Percentiles rank a stretch among this genome's conserved stretches.
phyloP scores from a whole-genome alignment of 2,329 filamentous ascomycete genomes.

The Dactylellina sp. region DNA sequence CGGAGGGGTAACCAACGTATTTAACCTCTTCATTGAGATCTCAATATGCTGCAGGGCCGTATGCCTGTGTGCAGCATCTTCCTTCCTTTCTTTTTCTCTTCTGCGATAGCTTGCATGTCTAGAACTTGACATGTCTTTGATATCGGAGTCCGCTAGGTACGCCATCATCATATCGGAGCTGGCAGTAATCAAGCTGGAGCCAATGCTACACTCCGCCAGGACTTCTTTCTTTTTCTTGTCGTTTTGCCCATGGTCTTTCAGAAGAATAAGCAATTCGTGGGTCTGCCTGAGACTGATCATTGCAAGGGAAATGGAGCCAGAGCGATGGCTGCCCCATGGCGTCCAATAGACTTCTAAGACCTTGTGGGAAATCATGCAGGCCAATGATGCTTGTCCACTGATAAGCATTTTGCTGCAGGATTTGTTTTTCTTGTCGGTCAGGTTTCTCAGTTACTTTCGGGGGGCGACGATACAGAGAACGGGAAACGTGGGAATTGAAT shows the following conservation, averaged over 20 bases:
- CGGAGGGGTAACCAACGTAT: slow-evolving; percentile 39
- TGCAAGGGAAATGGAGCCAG: slow-evolving; percentile 21
- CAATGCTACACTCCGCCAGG: slow-evolving; percentile 19
- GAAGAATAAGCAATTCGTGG: slow-evolving; percentile 26
- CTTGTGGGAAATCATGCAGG: slow-evolving; percentile 41
- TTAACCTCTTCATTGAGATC: slow-evolving; percentile 36
- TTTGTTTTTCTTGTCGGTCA: slow-evolving; percentile 1
- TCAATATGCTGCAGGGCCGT: slow-evolving; percentile 3
- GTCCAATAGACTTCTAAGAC: slow-evolving; percentile 38
- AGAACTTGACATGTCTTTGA: slow-evolving; percentile 33
- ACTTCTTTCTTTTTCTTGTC: slow-evolving; percentile 29
- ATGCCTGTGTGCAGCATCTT: slow-evolving; percentile 21
- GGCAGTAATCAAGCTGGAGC: slow-evolving; percentile 18
- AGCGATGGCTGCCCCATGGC: slow-evolving; percentile 9
- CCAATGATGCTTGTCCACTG: slow-evolving; percentile 53
- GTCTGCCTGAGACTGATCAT: slow-evolving; percentile 20
- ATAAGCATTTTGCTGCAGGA: slow-evolving; percentile 39
- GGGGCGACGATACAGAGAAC: slow-evolving; percentile 17
- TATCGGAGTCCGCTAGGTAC: slow-evolving; percentile 22
- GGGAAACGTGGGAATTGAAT: slow-evolving; percentile 39
- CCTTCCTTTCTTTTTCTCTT: slow-evolving; percentile 7
- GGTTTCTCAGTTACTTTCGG: slow-evolving; percentile 17
- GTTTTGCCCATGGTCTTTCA: slow-evolving; percentile 16
- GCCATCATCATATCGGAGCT: slow-evolving; percentile 33
- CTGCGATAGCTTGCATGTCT: slow-evolving; percentile 18